phyloP scores from a whole-genome alignment of 208 protist species.

The Sergeia podlipaevii region DNA sequence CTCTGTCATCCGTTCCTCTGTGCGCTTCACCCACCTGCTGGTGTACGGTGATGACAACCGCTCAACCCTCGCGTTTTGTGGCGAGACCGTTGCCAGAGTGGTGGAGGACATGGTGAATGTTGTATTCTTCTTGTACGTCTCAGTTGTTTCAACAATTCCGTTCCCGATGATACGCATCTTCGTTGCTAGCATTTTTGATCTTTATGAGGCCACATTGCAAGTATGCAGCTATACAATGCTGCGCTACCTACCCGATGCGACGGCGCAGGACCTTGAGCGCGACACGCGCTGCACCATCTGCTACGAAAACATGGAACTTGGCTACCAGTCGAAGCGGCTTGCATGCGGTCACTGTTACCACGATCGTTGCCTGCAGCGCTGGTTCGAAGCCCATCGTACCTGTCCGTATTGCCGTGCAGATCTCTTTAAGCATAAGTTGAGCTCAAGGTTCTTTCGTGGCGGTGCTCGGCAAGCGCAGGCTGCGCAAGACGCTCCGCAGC shows the following conservation, averaged over 20 bases:
- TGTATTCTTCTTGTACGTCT: constrained; percentile 44
- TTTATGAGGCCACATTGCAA: constrained; percentile 27
- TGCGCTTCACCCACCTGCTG: constrained; percentile 26
- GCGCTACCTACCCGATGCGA: constrained; percentile 25
- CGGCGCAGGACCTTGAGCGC: constrained; percentile 44
- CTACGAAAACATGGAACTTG: constrained; percentile 74
- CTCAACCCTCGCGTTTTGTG: constrained; percentile 35
- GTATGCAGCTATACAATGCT: constrained; percentile 43
- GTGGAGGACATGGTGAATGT: constrained; percentile 35
- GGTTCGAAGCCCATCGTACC: constrained; percentile 71
- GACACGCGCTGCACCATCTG: constrained; percentile 79
- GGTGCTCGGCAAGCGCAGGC: constrained; percentile 1
- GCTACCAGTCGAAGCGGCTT: constrained; percentile 47
- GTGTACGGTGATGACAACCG: constrained; percentile 29
- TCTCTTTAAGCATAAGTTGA: constrained; percentile 18
- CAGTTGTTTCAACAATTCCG: constrained; percentile 26
- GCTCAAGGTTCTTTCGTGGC: not conserved
- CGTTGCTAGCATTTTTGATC: constrained; percentile 20
- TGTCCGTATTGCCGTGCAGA: constrained; percentile 85
- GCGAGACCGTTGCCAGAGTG: constrained; percentile 15
- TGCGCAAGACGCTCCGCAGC: not conserved
- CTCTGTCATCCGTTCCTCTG: constrained; percentile 13
- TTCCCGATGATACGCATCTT: constrained; percentile 52
- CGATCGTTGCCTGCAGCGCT: constrained; percentile 62
- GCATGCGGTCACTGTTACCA: constrained; percentile 87